Evolutionary conservation across 345 rosid species (phyloP).

Genomic region (Eucalyptus rudis): DNA sequence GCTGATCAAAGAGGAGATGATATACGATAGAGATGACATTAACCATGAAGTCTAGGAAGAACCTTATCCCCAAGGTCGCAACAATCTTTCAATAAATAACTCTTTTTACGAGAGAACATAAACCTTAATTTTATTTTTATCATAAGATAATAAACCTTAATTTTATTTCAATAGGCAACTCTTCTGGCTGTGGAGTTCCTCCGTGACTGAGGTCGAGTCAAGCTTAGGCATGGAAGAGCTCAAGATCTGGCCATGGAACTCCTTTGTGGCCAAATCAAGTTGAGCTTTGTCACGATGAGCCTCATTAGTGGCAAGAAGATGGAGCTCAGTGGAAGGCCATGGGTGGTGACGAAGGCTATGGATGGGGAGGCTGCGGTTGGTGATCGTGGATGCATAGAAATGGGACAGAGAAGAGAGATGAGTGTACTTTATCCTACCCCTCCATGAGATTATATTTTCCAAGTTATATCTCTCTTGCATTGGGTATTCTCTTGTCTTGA

Average conservation of each 20-base stretch:
- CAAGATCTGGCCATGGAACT: neutral
- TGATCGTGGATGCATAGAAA: neutral
- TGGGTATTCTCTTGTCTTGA: no score
- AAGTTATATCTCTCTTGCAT: no score
- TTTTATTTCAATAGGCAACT: no score
- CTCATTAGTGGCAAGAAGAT: neutral
- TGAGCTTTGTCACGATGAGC: neutral
- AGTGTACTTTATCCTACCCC: neutral
- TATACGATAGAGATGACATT: no score
- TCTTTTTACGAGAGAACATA: no score
- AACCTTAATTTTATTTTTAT: no score
- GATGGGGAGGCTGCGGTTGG: neutral
- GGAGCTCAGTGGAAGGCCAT: neutral
- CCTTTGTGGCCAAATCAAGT: neutral
- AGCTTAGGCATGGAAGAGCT: neutral
- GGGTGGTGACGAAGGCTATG: neutral
- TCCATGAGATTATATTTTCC: no score
- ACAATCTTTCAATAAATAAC: no score
- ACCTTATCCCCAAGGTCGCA: no score
- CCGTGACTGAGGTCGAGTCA: neutral
- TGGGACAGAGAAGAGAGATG: neutral
- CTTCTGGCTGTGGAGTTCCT: neutral
- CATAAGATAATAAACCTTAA: no score
- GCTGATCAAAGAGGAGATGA: no score
- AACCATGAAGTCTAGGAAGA: no score